Evolutionary conservation across 768 basidiomycete species (phyloP), one percentile per base, ranked within the genome.

Genomic region (Lentinula aciculospora): DNA sequence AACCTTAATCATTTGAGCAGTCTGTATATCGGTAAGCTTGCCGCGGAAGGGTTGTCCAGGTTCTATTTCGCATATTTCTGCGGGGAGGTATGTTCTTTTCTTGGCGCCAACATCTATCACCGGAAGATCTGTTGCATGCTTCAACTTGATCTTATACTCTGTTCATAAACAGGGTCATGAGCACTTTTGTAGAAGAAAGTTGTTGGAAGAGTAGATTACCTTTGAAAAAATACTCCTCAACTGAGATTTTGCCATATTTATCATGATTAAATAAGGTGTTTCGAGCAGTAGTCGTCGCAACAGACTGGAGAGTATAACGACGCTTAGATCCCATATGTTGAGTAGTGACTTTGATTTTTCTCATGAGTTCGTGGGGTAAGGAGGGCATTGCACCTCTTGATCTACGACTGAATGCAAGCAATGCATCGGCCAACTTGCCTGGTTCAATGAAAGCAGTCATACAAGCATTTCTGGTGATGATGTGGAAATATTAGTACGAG

Each of bases 31-130:
- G 56, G 69, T 77, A 2, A 92, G 81, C 58, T 77, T 82, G 5
- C 81, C 85, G 21, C 76, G 73, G 68, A 81, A 88, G 0, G 84
- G 73, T 60, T 81, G 81, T 6, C 84, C 84, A 0, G 78, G 69
- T 9, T 75, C 67, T 50, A 92, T 87, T 23, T 80, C 71, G 71
- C 89, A 92, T 1, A 92, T 50, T 66, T 92, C 89, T 0, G 86
- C 82, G 0, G 89, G 89, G 1, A 90, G 68, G 63, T 68, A 81
- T 63, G 64, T 46, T 9, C 13, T 21, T 42, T 50, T 60, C 32
- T 55, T 74, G 54, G 15, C 15, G 3, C 79, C 79, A 34, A 84
- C 68, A 55, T 85, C 72, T 49, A 85, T 71, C 28, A 83, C 75
- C 1, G 83, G 81, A n/a, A 85, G 65, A 27, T 83, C 72, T 3